Base-by-base conservation (phyloP, 257 asterid species). In the Solanum bulbocastanum region DNA sequence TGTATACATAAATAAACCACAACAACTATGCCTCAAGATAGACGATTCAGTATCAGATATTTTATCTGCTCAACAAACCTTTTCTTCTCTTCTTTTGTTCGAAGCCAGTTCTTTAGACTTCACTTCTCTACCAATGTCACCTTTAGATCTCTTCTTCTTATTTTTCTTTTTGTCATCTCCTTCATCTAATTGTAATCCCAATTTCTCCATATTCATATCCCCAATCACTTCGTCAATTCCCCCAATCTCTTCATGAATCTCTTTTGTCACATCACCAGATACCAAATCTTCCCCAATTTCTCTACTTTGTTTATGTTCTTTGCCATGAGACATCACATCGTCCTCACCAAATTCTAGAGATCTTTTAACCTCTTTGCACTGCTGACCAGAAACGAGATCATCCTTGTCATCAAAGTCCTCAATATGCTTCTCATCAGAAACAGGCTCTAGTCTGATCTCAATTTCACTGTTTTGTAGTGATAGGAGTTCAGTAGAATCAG, bases 71-170 rank as follows among this genome's bases (percentile, higher is more conserved):
- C 73, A 82, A 20, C 33, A 27, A 25, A 95, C 99, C 99, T 95
- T 97, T 86, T 94, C 96, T 87, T 93, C 94, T 72, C 85, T 92
- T 90, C 94, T 92, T 89, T 93, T 96, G 84, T 90, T 92, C 16
- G 89, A 66, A 84, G 85, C 86, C 42, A 87, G 75, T 62, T 42
- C 83, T 30, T 90, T 90, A 58, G 87, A 39, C 87, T 90, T 90
- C 83, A 58, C 83, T 35, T 90, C 92, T 72, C 84, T 90, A 27
- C 66, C 89, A 35, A 60, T 49, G 3, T 72, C 91, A 20, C 68
- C 86, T 91, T 90, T 92, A 72, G 68, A 86, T 89, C 91, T 87
- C 91, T 86, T 94, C 89, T 90, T 92, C 89, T 90, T 92, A 88
- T 90, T 93, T 39, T 87, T 89, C 88, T 90, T 90, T 86, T 88